Percentiles rank a stretch among this genome's conserved stretches.
Conservation (phyloP, 148 eudicot genomes). For the Nepenthes gracilis region DNA sequence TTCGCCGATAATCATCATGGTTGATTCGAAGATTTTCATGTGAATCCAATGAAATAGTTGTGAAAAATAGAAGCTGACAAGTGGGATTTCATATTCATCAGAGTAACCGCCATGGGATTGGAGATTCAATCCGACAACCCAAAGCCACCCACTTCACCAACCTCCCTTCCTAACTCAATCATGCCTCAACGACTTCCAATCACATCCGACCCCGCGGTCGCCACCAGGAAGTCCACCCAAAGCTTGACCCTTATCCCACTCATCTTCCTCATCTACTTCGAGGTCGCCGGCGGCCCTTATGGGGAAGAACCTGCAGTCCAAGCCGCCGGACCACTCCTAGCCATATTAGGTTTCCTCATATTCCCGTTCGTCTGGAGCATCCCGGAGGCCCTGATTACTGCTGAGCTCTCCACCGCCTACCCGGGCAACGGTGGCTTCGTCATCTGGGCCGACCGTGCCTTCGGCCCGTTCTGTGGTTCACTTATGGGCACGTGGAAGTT, state of each 20-base stretch:
- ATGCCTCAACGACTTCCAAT: neutral
- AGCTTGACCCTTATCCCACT: slow-evolving; percentile 7
- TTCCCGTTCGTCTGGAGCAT: slow-evolving; percentile 13
- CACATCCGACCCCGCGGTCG: neutral
- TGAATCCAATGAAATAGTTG: no score
- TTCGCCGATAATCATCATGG: no score
- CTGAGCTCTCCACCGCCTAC: slow-evolving; percentile 10
- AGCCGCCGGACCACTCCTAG: slow-evolving; percentile 7
- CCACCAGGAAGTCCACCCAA: neutral
- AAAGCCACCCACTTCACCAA: neutral
- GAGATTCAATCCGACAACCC: no score
- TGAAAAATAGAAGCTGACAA: no score
- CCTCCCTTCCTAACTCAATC: neutral
- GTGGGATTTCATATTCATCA: no score
- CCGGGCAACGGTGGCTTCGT: slow-evolving; percentile 13
- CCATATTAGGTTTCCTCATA: slow-evolving; percentile 5
- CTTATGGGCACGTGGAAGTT: slow-evolving; percentile 11
- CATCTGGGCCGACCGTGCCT: slow-evolving; percentile 8
- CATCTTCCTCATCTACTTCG: slow-evolving; percentile 11
- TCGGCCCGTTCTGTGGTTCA: slow-evolving; percentile 11
- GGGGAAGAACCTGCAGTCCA: slow-evolving; percentile 7
- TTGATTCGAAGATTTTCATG: no score
- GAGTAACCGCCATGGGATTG: no score
- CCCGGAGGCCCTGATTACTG: slow-evolving; percentile 9
- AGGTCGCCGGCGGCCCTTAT: slow-evolving; percentile 10